Evolutionary conservation across 306 rosid genomes (phyloP), one percentile per base, ranked within the genome.

Genomic region (Vigna reflexopilosa): DNA sequence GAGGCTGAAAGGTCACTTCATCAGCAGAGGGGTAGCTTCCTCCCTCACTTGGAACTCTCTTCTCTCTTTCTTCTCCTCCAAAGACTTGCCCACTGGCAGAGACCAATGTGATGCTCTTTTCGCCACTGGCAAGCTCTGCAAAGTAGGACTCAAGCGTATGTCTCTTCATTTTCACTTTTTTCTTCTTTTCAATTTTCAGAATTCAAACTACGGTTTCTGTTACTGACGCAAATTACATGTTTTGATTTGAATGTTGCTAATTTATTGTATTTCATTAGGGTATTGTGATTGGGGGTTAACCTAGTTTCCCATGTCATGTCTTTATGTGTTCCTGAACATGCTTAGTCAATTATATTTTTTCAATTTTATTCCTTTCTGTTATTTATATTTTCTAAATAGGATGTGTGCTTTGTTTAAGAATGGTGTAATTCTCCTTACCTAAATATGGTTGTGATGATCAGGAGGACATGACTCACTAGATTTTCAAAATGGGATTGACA

Each of bases 31-130:
- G 7, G 1, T 56, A 4, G 75, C 98, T 10, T 84, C 88, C 40
- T 90, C 91, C 12, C 84, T 94, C 2, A 94, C 93, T 57, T 94
- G 98, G 98, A 89, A 82, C 0, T 83, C 93, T n/a, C 87, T 92
- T 8, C 87, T 92, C 13, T 85, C 95, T 80, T 94, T 89, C 88
- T 94, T 94, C 79, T 84, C 93, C 24, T 47, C 83, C 38, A 92
- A 83, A 78, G 81, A 93, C 0, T 88, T 92, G 57, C 45, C 97
- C 54, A 84, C 89, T 7, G 94, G 95, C 1, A 52, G 59, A 70
- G 44, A 84, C 54, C 22, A 73, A 19, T 2, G 8, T 15, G 82
- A 80, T 12, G 77, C 97, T 2, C 81, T 92, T 40, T 7, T 87
- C 12, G 93, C 90, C 28, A 86, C 89, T 16, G 95, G 93, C 20